Conservation (phyloP, 768 basidiomycete species). For the Lentinula guzmanii region DNA sequence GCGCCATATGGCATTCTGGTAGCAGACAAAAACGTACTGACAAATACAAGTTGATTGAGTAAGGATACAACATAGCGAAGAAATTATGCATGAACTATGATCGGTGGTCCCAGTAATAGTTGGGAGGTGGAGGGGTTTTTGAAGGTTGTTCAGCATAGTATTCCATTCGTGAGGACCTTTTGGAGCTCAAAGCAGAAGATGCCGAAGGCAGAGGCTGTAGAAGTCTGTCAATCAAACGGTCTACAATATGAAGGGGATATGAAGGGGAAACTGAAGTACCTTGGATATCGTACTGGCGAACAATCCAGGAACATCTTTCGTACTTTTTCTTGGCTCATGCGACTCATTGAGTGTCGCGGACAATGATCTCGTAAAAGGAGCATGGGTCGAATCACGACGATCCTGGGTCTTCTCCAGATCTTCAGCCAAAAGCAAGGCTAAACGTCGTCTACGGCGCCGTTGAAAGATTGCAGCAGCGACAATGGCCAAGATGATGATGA, state of each 20-base stretch:
- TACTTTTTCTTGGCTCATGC: background rate
- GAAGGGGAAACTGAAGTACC: slow-evolving; percentile 3
- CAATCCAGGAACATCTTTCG: background rate
- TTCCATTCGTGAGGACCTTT: slow-evolving; percentile 1
- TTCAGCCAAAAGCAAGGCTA: background rate
- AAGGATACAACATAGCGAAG: background rate
- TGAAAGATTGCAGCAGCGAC: slow-evolving; percentile 15
- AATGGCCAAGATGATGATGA: slow-evolving; percentile 13
- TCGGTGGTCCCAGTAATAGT: slow-evolving; percentile 11
- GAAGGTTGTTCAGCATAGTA: slow-evolving; percentile 6
- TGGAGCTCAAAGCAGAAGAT: slow-evolving; percentile 5
- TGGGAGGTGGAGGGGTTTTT: slow-evolving; percentile 11
- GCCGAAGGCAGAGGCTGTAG: slow-evolving; percentile 4
- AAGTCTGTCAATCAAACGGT: background rate
- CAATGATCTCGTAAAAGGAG: background rate
- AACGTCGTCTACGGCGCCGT: slow-evolving; percentile 2
- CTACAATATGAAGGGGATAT: background rate
- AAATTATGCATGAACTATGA: background rate
- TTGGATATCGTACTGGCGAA: slow-evolving; percentile 19
- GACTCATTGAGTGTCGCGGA: background rate
- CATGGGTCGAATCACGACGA: background rate
- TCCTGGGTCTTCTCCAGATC: background rate
- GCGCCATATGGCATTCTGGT: too few species aligned
- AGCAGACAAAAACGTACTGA: background rate
- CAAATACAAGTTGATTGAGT: background rate